Conservation (phyloP, 805 yeast species). For the Suhomyces pyralidae region DNA sequence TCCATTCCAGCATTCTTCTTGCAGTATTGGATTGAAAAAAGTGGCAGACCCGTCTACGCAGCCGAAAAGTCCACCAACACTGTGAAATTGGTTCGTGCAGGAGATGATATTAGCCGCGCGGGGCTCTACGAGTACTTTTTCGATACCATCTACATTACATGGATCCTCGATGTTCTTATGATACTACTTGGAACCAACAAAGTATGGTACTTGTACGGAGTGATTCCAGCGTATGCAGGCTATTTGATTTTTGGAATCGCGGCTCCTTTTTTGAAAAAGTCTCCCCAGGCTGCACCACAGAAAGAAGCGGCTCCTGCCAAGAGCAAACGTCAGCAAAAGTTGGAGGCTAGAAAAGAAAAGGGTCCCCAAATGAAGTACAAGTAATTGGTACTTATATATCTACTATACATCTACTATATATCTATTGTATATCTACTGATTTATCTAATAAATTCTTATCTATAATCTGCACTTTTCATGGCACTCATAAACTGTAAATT, state of each 20-base stretch:
- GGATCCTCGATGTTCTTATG: conserved; percentile 54
- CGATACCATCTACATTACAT: conserved; percentile 65
- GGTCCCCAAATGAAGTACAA: conserved; percentile 18
- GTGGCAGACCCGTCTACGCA: conserved; percentile 58
- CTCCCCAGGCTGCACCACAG: neutral
- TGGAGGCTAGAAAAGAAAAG: conserved; percentile 27
- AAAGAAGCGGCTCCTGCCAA: conserved; percentile 9
- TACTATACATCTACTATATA: too few relatives aligned
- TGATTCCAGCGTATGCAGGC: conserved; percentile 51
- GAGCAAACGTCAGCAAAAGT: conserved; percentile 28
- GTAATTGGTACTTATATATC: neutral
- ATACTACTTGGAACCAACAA: conserved; percentile 52
- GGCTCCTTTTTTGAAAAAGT: conserved; percentile 11
- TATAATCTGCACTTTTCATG: too few relatives aligned
- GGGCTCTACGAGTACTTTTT: conserved; percentile 74
- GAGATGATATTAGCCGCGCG: conserved; percentile 56
- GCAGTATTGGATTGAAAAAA: conserved; percentile 52
- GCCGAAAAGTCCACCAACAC: conserved; percentile 24
- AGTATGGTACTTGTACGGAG: conserved; percentile 56
- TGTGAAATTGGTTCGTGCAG: conserved; percentile 46
- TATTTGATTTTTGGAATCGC: conserved; percentile 46
- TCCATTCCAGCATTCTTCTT: conserved; percentile 40
- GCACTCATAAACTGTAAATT: neutral
- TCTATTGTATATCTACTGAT: too few relatives aligned
- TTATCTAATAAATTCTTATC: too few relatives aligned